These are phyloP conservation scores for Coemansia sp. DNA, from an alignment of 192 early-diverging fungal genomes.

Conservation along the genomic window DNA sequence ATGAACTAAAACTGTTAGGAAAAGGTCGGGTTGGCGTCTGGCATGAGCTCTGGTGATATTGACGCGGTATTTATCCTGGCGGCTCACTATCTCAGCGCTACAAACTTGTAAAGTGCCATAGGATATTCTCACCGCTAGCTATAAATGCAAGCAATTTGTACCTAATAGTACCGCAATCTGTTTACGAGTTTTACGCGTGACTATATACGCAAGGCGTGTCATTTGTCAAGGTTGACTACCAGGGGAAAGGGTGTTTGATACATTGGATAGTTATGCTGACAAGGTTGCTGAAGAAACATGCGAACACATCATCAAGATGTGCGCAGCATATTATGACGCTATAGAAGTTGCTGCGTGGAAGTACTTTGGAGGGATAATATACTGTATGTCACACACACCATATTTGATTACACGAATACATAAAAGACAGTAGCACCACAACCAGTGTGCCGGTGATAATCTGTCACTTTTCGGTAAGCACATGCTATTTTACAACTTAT, in stretches of 20 bases:
- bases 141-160: conserved; percentile 17
- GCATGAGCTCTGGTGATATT: conserved; percentile 63
- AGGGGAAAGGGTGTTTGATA: conserved; percentile 56
- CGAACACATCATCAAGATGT: conserved; percentile 19
- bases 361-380: conserved; percentile 51
- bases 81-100: conserved; percentile 26
- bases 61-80: conserved; percentile 55
- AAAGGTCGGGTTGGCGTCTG: conserved; percentile 56
- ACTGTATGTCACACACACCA: conserved; percentile 60
- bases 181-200: conserved; percentile 50
- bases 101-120: conserved; percentile 22
- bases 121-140: conserved; percentile 12
- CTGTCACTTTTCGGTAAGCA: background rate
- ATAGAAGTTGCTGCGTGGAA: conserved; percentile 33
- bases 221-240: conserved; percentile 61
- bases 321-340: conserved; percentile 47
- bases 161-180: conserved; percentile 19
- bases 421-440: conserved; percentile 6
- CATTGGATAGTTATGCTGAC: conserved; percentile 15
- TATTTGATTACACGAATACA: conserved; percentile 40
- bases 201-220: conserved; percentile 47
- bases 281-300: background rate
- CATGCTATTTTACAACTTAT: conserved; percentile 51
- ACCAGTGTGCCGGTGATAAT: background rate
- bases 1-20: conserved; percentile 19